These are phyloP conservation scores for Rhodomyrtus psidioides DNA, from an alignment of 441 rosid genomes.

Conservation along the genomic window DNA sequence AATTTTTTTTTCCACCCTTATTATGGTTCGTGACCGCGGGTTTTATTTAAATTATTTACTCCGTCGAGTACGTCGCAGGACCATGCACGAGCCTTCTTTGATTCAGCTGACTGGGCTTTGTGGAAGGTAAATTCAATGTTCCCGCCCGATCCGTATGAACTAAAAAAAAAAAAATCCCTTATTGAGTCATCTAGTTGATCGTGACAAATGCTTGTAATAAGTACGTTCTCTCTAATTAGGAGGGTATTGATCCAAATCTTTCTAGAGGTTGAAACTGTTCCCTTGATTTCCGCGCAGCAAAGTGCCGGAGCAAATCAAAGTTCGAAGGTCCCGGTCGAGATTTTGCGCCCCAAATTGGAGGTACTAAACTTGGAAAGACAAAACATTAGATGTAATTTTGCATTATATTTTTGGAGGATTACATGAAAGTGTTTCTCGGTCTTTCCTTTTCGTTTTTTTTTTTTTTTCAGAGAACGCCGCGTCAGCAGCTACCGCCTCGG, in stretches of 20 bases:
- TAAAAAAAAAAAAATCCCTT: neutral
- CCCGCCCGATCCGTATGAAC: too few relatives aligned
- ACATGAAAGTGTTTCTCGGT: neutral
- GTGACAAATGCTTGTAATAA: neutral
- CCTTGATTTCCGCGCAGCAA: constrained; percentile 35
- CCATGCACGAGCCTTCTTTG: constrained; percentile 72
- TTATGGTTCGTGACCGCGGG: neutral
- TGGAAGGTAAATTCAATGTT: constrained; percentile 37
- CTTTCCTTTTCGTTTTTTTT: too few relatives aligned
- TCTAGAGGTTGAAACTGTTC: neutral
- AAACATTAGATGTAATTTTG: neutral
- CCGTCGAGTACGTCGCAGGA: constrained; percentile 18
- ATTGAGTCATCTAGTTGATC: neutral
- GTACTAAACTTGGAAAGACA: constrained; percentile 8
- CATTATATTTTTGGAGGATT: neutral
- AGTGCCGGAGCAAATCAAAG: constrained; percentile 38
- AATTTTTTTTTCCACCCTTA: too few relatives aligned
- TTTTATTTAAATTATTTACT: neutral
- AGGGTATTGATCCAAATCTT: neutral
- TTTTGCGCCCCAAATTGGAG: constrained; percentile 57
- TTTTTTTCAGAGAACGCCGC: constrained; percentile 50
- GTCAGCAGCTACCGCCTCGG: constrained; percentile 59
- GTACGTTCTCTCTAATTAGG: too few relatives aligned
- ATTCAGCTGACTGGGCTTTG: constrained; percentile 88
- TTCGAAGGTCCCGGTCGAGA: constrained; percentile 44